Base-by-base conservation (phyloP, 2,329 filamentous ascomycete genomes). In the Pseudophaeomoniella oleicola region DNA sequence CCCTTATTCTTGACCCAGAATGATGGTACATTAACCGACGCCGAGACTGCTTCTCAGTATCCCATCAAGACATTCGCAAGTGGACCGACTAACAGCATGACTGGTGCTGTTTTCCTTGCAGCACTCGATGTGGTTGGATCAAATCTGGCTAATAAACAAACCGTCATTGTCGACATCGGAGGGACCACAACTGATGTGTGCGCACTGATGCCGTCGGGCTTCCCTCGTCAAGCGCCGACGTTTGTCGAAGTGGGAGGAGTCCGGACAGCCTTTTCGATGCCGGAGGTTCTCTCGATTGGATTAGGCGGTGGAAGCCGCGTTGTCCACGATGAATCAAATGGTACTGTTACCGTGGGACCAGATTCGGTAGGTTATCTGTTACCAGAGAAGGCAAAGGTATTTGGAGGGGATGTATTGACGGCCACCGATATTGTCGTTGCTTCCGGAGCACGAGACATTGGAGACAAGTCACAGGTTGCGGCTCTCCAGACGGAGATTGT, bases 61-160 rank as follows among this genome's bases (percentile, higher is more conserved):
- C 75, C 75, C 1, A 75, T 78, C 34, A 58, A 67, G 34, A 77
- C 71, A 0, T 78, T 79, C 44, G 72, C 71, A 0, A 73, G 67
- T 29, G 75, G 75, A 0, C 71, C 74, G 2, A 78, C 75, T 0
- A 79, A 79, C 47, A 74, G 69, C 38, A 72, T 76, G 60, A 65
- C 68, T 36, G 73, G 74, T 1, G 74, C 74, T 2, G 75, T 74
- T 0, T 78, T 76, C 38, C 54, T 81, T 1, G 64, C 66, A 31
- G 49, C 46, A 2, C 46, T 52, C 16, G 34, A 37, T 39, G 16
- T 39, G 17, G 40, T 35, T 10, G 36, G 38, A 30, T 17, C 40
- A 19, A 34, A 34, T 14, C 42, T 50, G 14, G 48, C 45, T 5
- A 42, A 50, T 34, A 53, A 46, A 22, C 40, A 60, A 55, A 38